Base-by-base conservation (phyloP, 2,329 filamentous ascomycete species). In the Penicillium sp. region DNA sequence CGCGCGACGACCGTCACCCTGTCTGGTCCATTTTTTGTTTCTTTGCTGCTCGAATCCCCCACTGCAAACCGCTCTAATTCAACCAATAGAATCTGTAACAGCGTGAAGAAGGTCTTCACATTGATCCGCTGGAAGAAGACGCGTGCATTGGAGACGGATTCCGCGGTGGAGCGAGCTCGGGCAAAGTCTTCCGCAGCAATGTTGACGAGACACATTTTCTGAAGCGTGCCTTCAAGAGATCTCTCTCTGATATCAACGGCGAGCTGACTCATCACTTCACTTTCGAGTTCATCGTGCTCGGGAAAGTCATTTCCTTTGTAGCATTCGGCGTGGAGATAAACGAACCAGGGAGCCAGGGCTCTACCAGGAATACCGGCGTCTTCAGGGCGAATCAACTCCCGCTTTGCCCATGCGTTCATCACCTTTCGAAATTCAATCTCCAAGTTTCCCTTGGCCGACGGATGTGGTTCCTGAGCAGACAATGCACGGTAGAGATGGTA, bases 401-500 rank as follows among this genome's bases (percentile, higher is more conserved):
- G 70, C 54, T 77, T 79, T 8, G 75, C 68, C 77, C 77, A 80
- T 21, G 74, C 72, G 29, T 67, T 64, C 45, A 75, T 71, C 26
- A 83, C 75, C 55, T 83, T 84, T 56, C 77, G 79, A 60, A 95
- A 90, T 60, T 93, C 87, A 38, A 83, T 74, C 56, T 87, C 83
- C 33, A 98, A 74, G 57, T 97, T 97, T 13, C 74, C 70, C 41
- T 77, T 74, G 3, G 88, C 89, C 31, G 83, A 78, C 0, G 84
- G 83, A 58, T 93, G 83, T 4, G 89, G 87, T 27, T 83, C 74
- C 36, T 81, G 75, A 20, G 87, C 83, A 7, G 83, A 82, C 52
- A 93, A 76, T 11, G 90, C 84, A 48, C 90, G 83, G 60, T 95
- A 93, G 27, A 97, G 80, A 63, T 95, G 83, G 65, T 96, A 97